A percentile compares a stretch with the other conserved stretches of the same genome.
phyloP scores from a whole-genome alignment of 2,329 filamentous ascomycete species.

The Sporothrix sp. region DNA sequence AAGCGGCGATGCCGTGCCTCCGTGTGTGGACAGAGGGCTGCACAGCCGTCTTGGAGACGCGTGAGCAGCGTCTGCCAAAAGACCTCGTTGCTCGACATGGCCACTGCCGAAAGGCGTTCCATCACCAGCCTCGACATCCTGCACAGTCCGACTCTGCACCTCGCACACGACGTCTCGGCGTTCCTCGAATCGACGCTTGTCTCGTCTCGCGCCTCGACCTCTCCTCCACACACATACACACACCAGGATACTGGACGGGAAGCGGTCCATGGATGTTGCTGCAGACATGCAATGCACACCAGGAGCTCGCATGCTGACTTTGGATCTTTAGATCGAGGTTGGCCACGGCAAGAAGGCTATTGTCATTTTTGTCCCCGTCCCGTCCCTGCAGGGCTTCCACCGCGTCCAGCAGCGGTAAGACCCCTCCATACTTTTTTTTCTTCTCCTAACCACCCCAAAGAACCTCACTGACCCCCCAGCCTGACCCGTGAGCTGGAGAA shows the following conservation, averaged over 20 bases:
- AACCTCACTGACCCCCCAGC: conserved; percentile 36
- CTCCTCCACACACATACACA: conserved; percentile 9
- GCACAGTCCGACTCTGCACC: neutral
- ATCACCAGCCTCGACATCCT: neutral
- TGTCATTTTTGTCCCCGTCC: conserved; percentile 99
- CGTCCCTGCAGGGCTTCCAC: conserved; percentile 97
- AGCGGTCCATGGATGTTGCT: conserved; percentile 57
- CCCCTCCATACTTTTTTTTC: neutral
- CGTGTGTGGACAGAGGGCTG: no score
- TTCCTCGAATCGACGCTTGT: no score
- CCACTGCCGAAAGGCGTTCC: conserved; percentile 1
- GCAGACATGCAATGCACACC: conserved; percentile 31
- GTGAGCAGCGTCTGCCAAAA: no score
- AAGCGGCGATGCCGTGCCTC: no score
- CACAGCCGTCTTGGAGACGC: neutral
- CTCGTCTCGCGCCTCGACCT: no score
- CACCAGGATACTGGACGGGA: conserved; percentile 57
- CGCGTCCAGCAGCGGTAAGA: conserved; percentile 98
- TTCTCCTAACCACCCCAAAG: neutral
- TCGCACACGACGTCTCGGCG: no score
- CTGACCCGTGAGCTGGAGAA: conserved; percentile 99
- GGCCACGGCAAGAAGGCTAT: conserved; percentile 99
- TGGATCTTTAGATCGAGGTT: conserved; percentile 88
- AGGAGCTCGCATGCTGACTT: conserved; percentile 71
- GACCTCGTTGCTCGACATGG: no score